These are phyloP conservation scores for Plasmodium knowlesi DNA, from an alignment of 169 alveolate genomes.

Conservation along the genomic window DNA sequence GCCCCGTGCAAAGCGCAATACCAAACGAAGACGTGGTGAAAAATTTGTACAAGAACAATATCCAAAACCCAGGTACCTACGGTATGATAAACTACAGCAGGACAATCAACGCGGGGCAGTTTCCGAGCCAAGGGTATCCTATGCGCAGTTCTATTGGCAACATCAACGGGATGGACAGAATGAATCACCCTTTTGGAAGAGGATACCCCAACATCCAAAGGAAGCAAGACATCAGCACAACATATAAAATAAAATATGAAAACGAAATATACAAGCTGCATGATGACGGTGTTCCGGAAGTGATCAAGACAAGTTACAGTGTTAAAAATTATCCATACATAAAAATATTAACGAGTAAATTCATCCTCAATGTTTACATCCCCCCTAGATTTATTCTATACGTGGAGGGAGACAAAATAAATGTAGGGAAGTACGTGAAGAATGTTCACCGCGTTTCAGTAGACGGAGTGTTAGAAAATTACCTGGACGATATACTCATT, in stretches of 20 bases:
- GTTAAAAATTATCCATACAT: slow-evolving; percentile 81
- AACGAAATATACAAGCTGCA: slow-evolving; percentile 33
- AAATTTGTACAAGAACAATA: slow-evolving; percentile 39
- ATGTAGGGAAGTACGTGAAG: slow-evolving; percentile 61
- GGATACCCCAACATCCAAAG: background rate
- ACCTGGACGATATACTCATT: slow-evolving; percentile 79
- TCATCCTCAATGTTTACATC: slow-evolving; percentile 83
- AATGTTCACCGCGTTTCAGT: slow-evolving; percentile 78
- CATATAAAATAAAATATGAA: slow-evolving; percentile 27
- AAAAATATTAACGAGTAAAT: slow-evolving; percentile 80
- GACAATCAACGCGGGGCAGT: background rate
- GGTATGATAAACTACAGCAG: slow-evolving; percentile 18
- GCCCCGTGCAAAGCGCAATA: background rate
- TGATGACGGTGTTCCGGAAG: slow-evolving; percentile 84
- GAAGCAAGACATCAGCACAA: background rate
- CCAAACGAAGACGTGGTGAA: slow-evolving; percentile 18
- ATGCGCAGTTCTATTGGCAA: background rate
- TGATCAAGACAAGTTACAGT: slow-evolving; percentile 79
- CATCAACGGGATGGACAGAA: background rate
- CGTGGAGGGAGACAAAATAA: slow-evolving; percentile 85
- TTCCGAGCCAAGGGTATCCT: background rate
- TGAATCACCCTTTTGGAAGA: background rate
- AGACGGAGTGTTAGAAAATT: slow-evolving; percentile 81
- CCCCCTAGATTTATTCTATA: slow-evolving; percentile 88
- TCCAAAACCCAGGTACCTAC: slow-evolving; percentile 20